A percentile compares a stretch with the other conserved stretches of the same genome.
Conservation (phyloP, 2,329 filamentous ascomycete genomes). For the Endocalyx cinctus region DNA sequence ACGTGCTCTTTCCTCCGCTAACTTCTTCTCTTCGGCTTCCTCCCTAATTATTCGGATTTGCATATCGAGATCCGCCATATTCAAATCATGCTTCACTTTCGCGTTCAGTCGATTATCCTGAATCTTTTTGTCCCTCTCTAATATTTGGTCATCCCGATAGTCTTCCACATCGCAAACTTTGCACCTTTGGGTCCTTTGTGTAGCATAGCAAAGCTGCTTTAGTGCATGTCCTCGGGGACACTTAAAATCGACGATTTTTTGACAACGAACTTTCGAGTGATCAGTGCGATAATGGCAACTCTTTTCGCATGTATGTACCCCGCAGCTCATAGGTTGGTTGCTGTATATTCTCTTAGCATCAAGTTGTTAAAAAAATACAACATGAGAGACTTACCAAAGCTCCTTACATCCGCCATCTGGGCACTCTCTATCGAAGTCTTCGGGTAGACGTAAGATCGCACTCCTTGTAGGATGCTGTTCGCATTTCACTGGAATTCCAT, state of each 20-base stretch:
- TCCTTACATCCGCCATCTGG: constrained; percentile 20
- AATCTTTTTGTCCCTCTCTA: constrained; percentile 38
- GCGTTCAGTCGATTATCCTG: constrained; percentile 51
- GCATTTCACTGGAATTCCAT: constrained; percentile 17
- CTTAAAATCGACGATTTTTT: constrained; percentile 3
- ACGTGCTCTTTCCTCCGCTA: constrained; percentile 3
- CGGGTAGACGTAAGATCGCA: constrained; percentile 7
- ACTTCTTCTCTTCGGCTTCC: constrained; percentile 4
- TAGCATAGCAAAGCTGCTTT: neutral
- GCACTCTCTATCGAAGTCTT: constrained; percentile 16
- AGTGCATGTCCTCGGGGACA: constrained; percentile 3
- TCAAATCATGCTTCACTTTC: constrained; percentile 25
- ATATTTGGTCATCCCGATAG: constrained; percentile 40
- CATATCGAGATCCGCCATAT: constrained; percentile 6
- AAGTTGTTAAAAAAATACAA: too few relatives aligned
- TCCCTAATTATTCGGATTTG: constrained; percentile 7
- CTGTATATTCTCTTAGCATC: too few relatives aligned
- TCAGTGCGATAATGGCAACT: constrained; percentile 59
- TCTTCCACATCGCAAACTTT: constrained; percentile 47
- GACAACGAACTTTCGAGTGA: constrained; percentile 50
- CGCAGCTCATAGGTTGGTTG: constrained; percentile 39
- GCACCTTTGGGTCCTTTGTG: constrained; percentile 39
- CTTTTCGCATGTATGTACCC: constrained; percentile 52
- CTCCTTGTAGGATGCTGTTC: constrained; percentile 20
- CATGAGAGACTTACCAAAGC: constrained; percentile 16